Percentiles rank a stretch among this genome's conserved stretches.
These are phyloP conservation scores for Agapanthus africanus DNA, from an alignment of 106 monocot species.

Conservation along the genomic window DNA sequence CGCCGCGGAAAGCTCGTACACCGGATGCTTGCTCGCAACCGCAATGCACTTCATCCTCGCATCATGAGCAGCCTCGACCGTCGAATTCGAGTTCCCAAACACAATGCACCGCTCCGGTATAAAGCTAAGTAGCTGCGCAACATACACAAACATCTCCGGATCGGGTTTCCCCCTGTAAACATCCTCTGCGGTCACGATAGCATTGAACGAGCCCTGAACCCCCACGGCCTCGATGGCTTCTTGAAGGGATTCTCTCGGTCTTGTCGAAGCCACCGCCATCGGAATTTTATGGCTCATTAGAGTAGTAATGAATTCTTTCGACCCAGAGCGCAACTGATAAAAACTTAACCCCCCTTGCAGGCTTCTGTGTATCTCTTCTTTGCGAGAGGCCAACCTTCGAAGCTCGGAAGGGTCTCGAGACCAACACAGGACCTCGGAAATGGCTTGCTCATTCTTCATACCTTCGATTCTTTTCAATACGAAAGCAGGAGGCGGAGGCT, in stretches of 20 bases:
- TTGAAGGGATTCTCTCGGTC: conserved; percentile 42
- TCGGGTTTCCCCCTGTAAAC: conserved; percentile 88
- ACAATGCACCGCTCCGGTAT: conserved; percentile 90
- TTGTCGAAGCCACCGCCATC: conserved; percentile 69
- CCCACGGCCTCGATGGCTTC: conserved; percentile 67
- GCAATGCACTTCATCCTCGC: conserved; percentile 91
- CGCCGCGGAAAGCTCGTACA: conserved; percentile 80
- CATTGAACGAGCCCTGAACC: conserved; percentile 38
- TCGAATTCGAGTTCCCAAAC: conserved; percentile 85
- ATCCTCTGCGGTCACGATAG: conserved; percentile 69
- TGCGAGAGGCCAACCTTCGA: conserved; percentile 48
- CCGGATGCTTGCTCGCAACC: conserved; percentile 74
- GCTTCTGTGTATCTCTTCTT: conserved; percentile 57
- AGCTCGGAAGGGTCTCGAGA: conserved; percentile 66
- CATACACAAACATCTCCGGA: conserved; percentile 88
- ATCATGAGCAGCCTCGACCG: conserved; percentile 92
- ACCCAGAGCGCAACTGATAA: conserved; percentile 52
- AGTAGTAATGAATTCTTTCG: conserved; percentile 60
- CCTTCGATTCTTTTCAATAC: conserved; percentile 68
- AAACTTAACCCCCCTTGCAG: conserved; percentile 51
- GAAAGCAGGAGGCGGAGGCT: conserved; percentile 65
- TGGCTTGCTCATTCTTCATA: conserved; percentile 94
- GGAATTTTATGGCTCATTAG: conserved; percentile 73
- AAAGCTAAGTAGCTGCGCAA: conserved; percentile 68
- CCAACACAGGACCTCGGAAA: conserved; percentile 96